Percentiles rank a stretch among this genome's conserved stretches.
These are phyloP conservation scores for Teratosphaeria destructans DNA, from an alignment of 2,329 filamentous ascomycete species.

Conservation along the genomic window DNA sequence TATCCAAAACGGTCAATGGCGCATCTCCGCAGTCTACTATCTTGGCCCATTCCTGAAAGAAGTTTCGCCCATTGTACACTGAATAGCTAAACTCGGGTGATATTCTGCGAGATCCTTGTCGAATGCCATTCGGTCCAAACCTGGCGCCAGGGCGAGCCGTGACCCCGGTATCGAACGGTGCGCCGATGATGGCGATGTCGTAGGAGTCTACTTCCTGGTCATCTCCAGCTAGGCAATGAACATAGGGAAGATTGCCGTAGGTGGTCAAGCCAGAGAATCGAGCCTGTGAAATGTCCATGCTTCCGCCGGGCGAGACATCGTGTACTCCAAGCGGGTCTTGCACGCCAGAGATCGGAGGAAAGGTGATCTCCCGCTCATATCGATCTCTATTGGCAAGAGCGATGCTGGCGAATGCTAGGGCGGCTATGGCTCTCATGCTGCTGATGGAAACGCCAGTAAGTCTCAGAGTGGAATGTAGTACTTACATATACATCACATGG, in stretches of 20 bases:
- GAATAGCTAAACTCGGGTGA: constrained; percentile 30
- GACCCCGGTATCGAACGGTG: constrained; percentile 41
- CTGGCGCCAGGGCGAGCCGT: constrained; percentile 44
- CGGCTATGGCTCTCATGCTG: background rate
- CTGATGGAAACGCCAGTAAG: background rate
- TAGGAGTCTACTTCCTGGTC: constrained; percentile 29
- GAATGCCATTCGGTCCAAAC: constrained; percentile 43
- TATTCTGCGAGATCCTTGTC: constrained; percentile 41
- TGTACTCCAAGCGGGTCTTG: constrained; percentile 23
- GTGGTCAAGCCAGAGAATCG: constrained; percentile 35
- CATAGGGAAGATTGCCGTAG: constrained; percentile 39
- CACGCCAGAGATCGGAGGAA: constrained; percentile 30
- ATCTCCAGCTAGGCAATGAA: constrained; percentile 32
- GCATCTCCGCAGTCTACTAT: constrained; percentile 48
- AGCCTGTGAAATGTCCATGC: constrained; percentile 13
- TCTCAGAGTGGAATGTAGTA: background rate
- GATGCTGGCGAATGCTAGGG: constrained; percentile 6
- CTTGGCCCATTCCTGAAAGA: constrained; percentile 36
- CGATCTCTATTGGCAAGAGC: constrained; percentile 3
- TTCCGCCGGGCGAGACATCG: constrained; percentile 2
- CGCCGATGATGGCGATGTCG: constrained; percentile 41
- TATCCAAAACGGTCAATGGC: constrained; percentile 38
- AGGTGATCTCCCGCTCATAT: constrained; percentile 31
- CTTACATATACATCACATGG: background rate
- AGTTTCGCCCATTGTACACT: constrained; percentile 38